phyloP scores from a whole-genome alignment of 1,284 basidiomycete genomes.

The Ceratobasidium sp. region DNA sequence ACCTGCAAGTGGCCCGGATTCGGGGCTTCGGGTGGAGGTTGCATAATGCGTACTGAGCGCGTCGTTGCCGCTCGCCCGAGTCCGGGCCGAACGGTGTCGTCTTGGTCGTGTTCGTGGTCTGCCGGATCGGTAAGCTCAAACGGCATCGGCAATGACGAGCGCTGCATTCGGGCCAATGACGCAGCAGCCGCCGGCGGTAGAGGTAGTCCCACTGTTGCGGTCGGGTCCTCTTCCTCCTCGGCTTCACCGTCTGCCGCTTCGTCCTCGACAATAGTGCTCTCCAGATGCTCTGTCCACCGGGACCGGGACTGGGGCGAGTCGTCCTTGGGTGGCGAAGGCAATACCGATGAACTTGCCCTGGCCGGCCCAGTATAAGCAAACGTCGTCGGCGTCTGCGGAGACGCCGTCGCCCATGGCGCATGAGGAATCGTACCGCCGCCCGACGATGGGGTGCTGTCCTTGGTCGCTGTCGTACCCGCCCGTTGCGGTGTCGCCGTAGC shows the following conservation, averaged over 20 bases:
- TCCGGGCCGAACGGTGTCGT: constrained; percentile 32
- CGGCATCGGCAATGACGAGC: constrained; percentile 22
- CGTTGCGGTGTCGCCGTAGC: constrained; percentile 22
- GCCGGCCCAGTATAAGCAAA: constrained; percentile 27
- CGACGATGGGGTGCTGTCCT: constrained; percentile 19
- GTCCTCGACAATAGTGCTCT: constrained; percentile 21
- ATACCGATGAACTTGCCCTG: constrained; percentile 12
- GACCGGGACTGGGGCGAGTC: constrained; percentile 32
- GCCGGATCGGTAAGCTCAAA: constrained; percentile 25
- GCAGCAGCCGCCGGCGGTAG: constrained; percentile 7
- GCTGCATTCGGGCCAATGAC: constrained; percentile 12
- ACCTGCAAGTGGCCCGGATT: constrained; percentile 1
- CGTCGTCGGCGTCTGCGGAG: constrained; percentile 41
- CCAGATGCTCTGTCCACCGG: constrained; percentile 36
- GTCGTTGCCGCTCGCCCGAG: constrained; percentile 23
- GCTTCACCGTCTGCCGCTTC: neutral
- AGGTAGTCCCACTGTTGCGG: constrained; percentile 3
- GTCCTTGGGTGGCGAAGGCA: constrained; percentile 9
- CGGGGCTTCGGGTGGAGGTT: neutral
- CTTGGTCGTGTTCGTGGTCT: constrained; percentile 22
- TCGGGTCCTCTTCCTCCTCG: neutral
- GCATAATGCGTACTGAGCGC: constrained; percentile 39
- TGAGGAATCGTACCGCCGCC: neutral
- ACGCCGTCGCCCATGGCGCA: neutral
- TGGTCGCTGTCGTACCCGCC: neutral